Base-by-base conservation (phyloP, 129 eudicot species). In the Lactuca sativa region DNA sequence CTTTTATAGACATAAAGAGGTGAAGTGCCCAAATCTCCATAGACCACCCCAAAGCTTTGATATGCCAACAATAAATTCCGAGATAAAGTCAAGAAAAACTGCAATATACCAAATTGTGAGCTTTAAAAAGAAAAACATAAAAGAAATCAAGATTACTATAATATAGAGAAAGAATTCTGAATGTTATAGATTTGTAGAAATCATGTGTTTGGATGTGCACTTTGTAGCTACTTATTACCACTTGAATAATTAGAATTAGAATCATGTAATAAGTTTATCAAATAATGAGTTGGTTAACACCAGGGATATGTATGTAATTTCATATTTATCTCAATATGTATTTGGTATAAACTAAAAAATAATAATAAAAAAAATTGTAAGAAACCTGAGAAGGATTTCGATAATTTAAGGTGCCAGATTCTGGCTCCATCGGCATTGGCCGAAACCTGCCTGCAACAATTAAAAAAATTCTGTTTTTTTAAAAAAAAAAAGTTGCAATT, bases 11-110 rank as follows among this genome's bases (percentile, higher is more conserved):
- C 98, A 81, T 92, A 89, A 40, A 92, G 95, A 66, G 98, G 96
- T 44, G 98, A 92, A 71, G 96, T 89, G 81, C 96, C 89, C 82
- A 89, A 74, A 77, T 84, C 95, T 59, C 98, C 98, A 74, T 82
- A 89, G n/a, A 92, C 96, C 70, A 92, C 90, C 38, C 98, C 96
- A 47, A 92, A 80, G 85, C 98, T 89, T 76, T 92, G 96, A 65
- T 92, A 92, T 5, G 98, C 95, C 84, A 92, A 84, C n/a, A 89
- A 53, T 59, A 92, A 83, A 82, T 77, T 67, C 58, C 80, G 72
- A 6, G 90, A 78, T 54, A 82, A 66, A 77, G 56, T 78, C 70
- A 37, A 58, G 52, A 80, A 69, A 41, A 84, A 72, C 96, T 89
- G 92, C 87, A n/a, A 56, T 31, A 67, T 59, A 69, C 38, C 68